Evolutionary conservation across 495 filamentous ascomycete genomes (phyloP).

Genomic region (Penicillium verhagenii): DNA sequence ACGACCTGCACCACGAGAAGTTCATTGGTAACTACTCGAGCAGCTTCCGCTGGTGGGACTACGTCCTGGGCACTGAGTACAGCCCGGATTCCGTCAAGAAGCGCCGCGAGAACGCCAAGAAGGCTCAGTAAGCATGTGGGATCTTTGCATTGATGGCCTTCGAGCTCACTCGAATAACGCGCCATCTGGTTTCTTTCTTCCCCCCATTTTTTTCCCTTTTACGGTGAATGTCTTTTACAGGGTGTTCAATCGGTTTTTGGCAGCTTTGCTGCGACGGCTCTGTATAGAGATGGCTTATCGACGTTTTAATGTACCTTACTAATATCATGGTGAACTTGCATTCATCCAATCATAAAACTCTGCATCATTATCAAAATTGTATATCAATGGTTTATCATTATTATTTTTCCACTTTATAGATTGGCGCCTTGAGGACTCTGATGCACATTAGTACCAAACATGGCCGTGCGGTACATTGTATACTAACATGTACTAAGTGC

Average conservation of each 20-base stretch:
- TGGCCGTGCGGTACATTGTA: too few species aligned
- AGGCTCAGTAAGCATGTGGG: slow-evolving; percentile 25
- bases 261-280: neutral
- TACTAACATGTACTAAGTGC: too few species aligned
- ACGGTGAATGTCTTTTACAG: neutral
- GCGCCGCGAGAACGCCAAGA: slow-evolving; percentile 72
- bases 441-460: too few species aligned
- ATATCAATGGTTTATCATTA: too few species aligned
- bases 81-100: slow-evolving; percentile 82
- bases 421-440: too few species aligned
- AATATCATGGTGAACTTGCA: slow-evolving; percentile 3
- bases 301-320: slow-evolving; percentile 8
- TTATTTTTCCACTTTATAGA: too few species aligned
- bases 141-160: neutral
- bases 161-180: neutral
- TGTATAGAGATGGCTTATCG: slow-evolving; percentile 1
- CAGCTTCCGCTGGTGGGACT: slow-evolving; percentile 99
- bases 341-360: neutral
- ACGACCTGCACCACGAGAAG: slow-evolving; percentile 93
- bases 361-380: neutral
- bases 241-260: neutral
- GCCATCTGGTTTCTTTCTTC: neutral
- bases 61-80: slow-evolving; percentile 87
- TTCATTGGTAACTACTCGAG: slow-evolving; percentile 98
- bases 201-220: neutral